phyloP scores from a whole-genome alignment of 257 asterid genomes.

The Scutellaria baicalensis region DNA sequence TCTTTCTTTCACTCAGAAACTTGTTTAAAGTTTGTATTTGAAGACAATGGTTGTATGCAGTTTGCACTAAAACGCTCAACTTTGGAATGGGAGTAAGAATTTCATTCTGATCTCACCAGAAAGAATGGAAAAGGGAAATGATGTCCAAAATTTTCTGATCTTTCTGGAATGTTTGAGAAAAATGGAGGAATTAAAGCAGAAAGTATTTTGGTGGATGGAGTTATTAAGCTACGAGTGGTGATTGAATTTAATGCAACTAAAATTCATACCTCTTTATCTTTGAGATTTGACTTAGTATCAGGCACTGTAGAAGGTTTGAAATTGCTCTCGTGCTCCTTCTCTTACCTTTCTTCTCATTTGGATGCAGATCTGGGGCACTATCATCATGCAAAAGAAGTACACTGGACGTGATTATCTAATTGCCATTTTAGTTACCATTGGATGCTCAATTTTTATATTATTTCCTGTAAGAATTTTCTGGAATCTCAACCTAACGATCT shows the following conservation, averaged over 20 bases:
- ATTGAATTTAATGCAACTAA: not conserved
- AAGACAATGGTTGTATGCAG: not conserved
- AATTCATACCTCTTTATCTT: not conserved
- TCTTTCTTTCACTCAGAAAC: not conserved
- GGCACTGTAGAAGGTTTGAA: constrained; percentile 3
- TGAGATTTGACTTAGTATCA: not conserved
- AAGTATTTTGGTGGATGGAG: not conserved
- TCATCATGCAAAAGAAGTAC: constrained; percentile 96
- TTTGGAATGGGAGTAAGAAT: not conserved
- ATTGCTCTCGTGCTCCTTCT: not conserved
- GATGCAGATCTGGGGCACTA: constrained; percentile 93
- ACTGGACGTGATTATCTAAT: constrained; percentile 67
- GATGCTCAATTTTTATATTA: constrained; percentile 88
- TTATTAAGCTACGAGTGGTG: not conserved
- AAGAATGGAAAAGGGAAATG: not conserved
- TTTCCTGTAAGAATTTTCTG: constrained; percentile 55
- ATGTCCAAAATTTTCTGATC: not conserved
- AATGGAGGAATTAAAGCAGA: not conserved
- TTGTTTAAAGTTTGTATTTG: not conserved
- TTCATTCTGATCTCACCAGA: not conserved
- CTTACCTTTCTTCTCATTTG: constrained; percentile 16
- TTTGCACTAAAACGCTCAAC: not conserved
- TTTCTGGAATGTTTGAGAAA: not conserved
- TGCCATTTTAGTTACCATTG: constrained; percentile 73
- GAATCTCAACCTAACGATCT: not conserved